A percentile compares a stretch with the other conserved stretches of the same genome.
Evolutionary conservation across 2,329 filamentous ascomycete genomes (phyloP).

Genomic region (Venturia carpophila): DNA sequence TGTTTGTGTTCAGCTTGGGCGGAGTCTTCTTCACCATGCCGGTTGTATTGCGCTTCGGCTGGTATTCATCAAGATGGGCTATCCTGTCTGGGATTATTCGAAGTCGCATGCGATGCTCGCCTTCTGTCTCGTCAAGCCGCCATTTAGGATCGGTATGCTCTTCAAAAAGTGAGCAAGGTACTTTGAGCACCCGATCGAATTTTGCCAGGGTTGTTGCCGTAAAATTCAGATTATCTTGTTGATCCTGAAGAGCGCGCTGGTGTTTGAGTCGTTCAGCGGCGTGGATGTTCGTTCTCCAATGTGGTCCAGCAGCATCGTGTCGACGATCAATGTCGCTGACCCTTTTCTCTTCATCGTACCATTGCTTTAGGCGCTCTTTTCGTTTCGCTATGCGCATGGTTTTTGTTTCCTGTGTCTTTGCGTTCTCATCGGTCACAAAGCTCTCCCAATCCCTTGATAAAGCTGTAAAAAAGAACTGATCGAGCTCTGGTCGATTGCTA

Average conservation of each 20-base stretch:
- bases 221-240: slow-evolving; percentile 80
- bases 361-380: slow-evolving; percentile 72
- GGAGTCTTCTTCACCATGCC: slow-evolving; percentile 40
- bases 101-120: slow-evolving; percentile 87
- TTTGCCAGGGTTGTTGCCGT: slow-evolving; percentile 67
- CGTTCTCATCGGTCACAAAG: slow-evolving; percentile 77
- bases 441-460: slow-evolving; percentile 81
- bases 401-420: slow-evolving; percentile 67
- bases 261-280: slow-evolving; percentile 86
- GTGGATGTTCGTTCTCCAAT: slow-evolving; percentile 95
- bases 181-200: slow-evolving; percentile 68
- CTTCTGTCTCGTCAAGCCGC: slow-evolving; percentile 93
- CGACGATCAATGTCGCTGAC: slow-evolving; percentile 56
- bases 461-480: slow-evolving; percentile 72
- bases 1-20: slow-evolving; percentile 41
- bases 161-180: slow-evolving; percentile 74
- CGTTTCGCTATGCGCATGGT: slow-evolving; percentile 63
- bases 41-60: slow-evolving; percentile 71
- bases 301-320: slow-evolving; percentile 76
- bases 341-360: slow-evolving; percentile 58
- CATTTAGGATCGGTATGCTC: slow-evolving; percentile 61
- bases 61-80: slow-evolving; percentile 62
- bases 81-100: slow-evolving; percentile 73
- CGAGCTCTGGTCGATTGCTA: slow-evolving; percentile 67
- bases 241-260: slow-evolving; percentile 81